Conservation (phyloP, 106 monocot species). For the Allium sativum region DNA sequence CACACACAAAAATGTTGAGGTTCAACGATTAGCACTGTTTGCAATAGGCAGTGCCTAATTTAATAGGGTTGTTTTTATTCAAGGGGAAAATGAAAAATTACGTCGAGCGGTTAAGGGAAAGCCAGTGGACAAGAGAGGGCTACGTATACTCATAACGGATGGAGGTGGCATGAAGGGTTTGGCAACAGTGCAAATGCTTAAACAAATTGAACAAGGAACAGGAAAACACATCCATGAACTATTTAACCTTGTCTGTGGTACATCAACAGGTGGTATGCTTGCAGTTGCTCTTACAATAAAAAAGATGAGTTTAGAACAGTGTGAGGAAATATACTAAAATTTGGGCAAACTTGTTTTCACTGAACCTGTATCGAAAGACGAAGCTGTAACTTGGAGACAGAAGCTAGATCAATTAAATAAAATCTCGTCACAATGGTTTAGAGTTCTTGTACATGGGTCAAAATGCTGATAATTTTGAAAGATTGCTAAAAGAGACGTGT, state of each 20-base stretch:
- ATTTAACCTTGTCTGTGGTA: slow-evolving; percentile 97
- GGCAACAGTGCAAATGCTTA: slow-evolving; percentile 92
- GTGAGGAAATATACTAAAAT: slow-evolving; percentile 96
- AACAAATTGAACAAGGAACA: slow-evolving; percentile 88
- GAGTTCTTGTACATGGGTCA: slow-evolving; percentile 97
- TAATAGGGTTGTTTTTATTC: background rate
- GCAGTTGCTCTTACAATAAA: slow-evolving; percentile 93
- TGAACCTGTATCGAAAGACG: slow-evolving; percentile 84
- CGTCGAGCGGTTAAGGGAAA: slow-evolving; percentile 70
- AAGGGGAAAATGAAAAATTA: slow-evolving; percentile 95
- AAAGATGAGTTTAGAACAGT: slow-evolving; percentile 79
- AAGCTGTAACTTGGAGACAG: slow-evolving; percentile 92
- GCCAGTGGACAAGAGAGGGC: slow-evolving; percentile 57
- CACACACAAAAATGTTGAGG: slow-evolving; percentile 78
- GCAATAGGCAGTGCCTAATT: slow-evolving; percentile 19
- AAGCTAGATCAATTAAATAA: slow-evolving; percentile 95
- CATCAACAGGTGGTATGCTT: slow-evolving; percentile 99
- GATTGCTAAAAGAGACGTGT: slow-evolving; percentile 87
- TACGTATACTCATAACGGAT: slow-evolving; percentile 94
- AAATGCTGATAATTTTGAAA: slow-evolving; percentile 98
- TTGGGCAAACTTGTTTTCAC: slow-evolving; percentile 96
- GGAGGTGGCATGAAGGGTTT: slow-evolving; percentile 99
- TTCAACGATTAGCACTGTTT: slow-evolving; percentile 78
- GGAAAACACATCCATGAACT: slow-evolving; percentile 92
- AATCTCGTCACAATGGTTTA: slow-evolving; percentile 96